Base-by-base conservation (phyloP, 202 grass and related monocot species). In the Digitaria exilis region DNA sequence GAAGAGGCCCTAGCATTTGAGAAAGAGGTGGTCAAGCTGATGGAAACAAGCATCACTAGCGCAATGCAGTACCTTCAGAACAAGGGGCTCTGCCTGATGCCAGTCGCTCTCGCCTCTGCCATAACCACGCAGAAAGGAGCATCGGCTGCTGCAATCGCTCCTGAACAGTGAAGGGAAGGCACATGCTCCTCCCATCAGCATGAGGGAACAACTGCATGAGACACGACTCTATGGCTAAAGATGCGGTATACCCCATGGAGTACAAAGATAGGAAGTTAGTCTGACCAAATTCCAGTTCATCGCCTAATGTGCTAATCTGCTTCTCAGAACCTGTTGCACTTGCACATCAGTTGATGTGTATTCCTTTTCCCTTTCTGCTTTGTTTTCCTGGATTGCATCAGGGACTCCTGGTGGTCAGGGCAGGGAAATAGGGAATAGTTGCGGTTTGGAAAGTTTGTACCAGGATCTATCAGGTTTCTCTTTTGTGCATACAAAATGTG, bases 21-120 rank as follows among this genome's bases (percentile, higher is more conserved):
- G 84, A 77, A 88, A 82, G 94, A 97, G 76, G 94, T 97, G 14
- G 79, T 89, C 79, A 91, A 87, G 65, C 86, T 97, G 21, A 93
- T 97, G 89, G 91, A 97, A 89, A 83, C 86, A 10, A 91, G 89
- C 49, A 86, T 97, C 74, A 97, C 89, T 0, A 91, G n/a, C 12
- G 91, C 91, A 64, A 93, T 93, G 81, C 88, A 97, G 67, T 93
- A 85, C 75, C 91, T 93, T 75, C 91, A 96, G 75, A 89, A 72
- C 73, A 96, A 93, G 77, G 90, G 90, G 8, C 72, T 96, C 62
- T 93, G 93, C 65, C 69, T 96, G 61, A 89, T 96, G 90, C 90
- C 94, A 18, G 79, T 96, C 52, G 81, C 83, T 72, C 91, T 96
- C 63, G 94, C 94, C 26, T 80, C 88, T 1, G 86, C 82, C 76